Evolutionary conservation across 1,284 basidiomycete species (phyloP).

Genomic region (Ceratobasidium sp.): DNA sequence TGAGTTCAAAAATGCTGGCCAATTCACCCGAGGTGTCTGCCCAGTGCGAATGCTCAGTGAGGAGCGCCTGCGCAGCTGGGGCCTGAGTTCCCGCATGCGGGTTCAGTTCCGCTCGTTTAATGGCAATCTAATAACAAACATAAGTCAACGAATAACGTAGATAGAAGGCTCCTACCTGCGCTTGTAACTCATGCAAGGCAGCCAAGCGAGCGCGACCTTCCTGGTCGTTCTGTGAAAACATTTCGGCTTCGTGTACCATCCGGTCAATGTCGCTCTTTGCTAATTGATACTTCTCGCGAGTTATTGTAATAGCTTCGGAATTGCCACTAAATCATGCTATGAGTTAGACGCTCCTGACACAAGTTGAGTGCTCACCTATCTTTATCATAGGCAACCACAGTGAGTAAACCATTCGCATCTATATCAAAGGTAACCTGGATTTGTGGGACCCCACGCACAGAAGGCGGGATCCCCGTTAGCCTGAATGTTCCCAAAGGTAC

Average conservation of each 20-base stretch:
- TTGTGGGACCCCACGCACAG: constrained; percentile 96
- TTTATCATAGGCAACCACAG: constrained; percentile 92
- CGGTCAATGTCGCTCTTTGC: constrained; percentile 90
- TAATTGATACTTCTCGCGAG: constrained; percentile 74
- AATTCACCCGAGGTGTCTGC: not conserved
- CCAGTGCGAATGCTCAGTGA: constrained; percentile 72
- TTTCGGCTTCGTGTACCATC: constrained; percentile 98
- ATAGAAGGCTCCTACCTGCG: constrained; percentile 64
- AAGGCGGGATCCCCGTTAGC: constrained; percentile 95
- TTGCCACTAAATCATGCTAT: constrained; percentile 63
- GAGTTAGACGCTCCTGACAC: constrained; percentile 93
- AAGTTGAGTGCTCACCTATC: constrained; percentile 88
- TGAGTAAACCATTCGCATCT: constrained; percentile 95
- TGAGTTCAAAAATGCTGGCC: constrained; percentile 74
- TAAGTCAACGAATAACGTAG: not conserved
- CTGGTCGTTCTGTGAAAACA: constrained; percentile 96
- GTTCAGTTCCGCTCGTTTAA: not conserved
- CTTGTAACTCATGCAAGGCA: constrained; percentile 81
- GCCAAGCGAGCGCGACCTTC: constrained; percentile 92
- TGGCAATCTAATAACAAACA: not conserved
- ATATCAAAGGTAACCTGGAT: constrained; percentile 97
- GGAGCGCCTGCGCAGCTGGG: constrained; percentile 63
- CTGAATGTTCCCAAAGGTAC: constrained; percentile 88
- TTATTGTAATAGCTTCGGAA: constrained; percentile 61
- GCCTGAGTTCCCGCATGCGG: constrained; percentile 78